Evolutionary conservation across 495 filamentous ascomycete genomes (phyloP), one percentile per base, ranked within the genome.

Genomic region (Podospora didyma): DNA sequence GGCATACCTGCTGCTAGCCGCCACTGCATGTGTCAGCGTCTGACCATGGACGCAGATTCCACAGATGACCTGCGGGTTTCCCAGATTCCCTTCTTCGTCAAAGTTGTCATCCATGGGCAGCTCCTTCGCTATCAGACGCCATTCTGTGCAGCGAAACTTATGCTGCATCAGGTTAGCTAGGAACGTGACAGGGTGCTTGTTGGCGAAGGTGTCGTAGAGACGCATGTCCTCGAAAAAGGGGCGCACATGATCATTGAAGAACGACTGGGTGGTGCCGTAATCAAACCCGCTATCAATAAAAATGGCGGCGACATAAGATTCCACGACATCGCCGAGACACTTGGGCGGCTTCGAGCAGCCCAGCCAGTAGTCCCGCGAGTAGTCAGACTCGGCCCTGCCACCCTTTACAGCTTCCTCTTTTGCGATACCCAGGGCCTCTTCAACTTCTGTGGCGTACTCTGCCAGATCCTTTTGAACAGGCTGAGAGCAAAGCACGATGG

Each of bases 211-310:
- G 69, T 96, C 92, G 65, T 96, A 96, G 28, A 95, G 76, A 11
- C 76, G 71, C 87, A 97, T 96, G 69, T 97, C 90, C 60, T 84
- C 79, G 59, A 97, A 97, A 68, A 81, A 97, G 17, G 83, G 83
- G 54, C 76, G 78, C 56, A 98, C 80, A 55, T 90, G 82, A 7
- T 58, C 68, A 21, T 84, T 67, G 71, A 96, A 96, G 73, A 97
- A 97, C 3, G 65, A 68, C 59, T 90, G 84, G 1, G 97, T 85
- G 17, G 84, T 73, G 2, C 62, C 60, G 70, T 85, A 97, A 56
- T 93, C 74, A 71, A 92, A 97, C 34, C 81, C 79, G 4, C 91
- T 93, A 71, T 98, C 94, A 19, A 98, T 85, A 66, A 97, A 98
- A 3, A 96, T 77, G 20, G 94, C 93, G 4, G 89, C 95, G 20